phyloP scores from a whole-genome alignment of 768 basidiomycete genomes.

The Tephrocybe sp. region DNA sequence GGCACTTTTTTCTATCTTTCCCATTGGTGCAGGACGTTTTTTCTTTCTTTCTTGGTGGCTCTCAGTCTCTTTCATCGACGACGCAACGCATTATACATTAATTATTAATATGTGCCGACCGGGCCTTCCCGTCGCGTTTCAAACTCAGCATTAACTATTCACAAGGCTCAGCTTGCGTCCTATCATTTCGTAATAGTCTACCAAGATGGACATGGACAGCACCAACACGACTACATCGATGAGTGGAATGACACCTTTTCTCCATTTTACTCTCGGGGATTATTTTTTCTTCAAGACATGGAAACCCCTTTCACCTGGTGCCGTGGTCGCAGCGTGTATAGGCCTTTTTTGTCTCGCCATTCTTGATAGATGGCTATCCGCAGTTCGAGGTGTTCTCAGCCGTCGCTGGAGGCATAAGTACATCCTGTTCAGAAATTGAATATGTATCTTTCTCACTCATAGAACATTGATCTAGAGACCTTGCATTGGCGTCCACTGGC shows the following conservation, averaged over 20 bases:
- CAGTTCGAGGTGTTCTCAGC: conserved; percentile 50
- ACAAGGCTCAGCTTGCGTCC: conserved; percentile 60
- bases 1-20: no score
- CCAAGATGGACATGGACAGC: conserved; percentile 24
- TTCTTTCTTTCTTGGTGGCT: no score
- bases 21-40: no score
- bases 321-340: conserved; percentile 74
- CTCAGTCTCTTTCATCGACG: no score
- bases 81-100: no score
- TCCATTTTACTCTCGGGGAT: conserved; percentile 69
- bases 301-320: conserved; percentile 65
- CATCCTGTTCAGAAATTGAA: conserved; percentile 9
- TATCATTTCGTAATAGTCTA: conserved; percentile 70
- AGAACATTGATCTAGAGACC: background rate
- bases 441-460: background rate
- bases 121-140: no score
- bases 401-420: conserved; percentile 60
- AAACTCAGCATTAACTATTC: no score
- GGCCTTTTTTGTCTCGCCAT: conserved; percentile 65
- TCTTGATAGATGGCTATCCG: conserved; percentile 67
- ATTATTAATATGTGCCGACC: no score
- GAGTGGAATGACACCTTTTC: conserved; percentile 57
- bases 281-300: conserved; percentile 65
- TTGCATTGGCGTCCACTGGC: no score
- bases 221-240: background rate